Conservation (phyloP, 2,329 filamentous ascomycete species). For the Zasmidium angulare region DNA sequence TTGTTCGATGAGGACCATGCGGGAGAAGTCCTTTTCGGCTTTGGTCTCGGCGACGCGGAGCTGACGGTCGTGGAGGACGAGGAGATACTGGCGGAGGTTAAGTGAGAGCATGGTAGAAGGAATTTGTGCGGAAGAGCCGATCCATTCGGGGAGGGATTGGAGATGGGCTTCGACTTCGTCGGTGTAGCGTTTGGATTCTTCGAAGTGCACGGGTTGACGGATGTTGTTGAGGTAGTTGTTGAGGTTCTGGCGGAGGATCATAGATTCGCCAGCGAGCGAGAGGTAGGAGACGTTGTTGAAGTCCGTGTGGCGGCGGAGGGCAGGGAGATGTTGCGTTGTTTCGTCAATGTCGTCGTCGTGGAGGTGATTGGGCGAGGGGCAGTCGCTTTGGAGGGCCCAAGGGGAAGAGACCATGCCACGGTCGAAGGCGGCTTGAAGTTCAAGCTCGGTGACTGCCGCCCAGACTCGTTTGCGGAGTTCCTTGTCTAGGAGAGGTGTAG, state of each 20-base stretch:
- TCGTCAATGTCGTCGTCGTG: slow-evolving; percentile 49
- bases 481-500: slow-evolving; percentile 46
- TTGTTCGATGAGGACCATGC: slow-evolving; percentile 30
- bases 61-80: slow-evolving; percentile 33
- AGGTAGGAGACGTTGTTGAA: slow-evolving; percentile 32
- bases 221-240: slow-evolving; percentile 35
- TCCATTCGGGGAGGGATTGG: slow-evolving; percentile 28
- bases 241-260: slow-evolving; percentile 27
- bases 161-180: slow-evolving; percentile 34
- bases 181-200: slow-evolving; percentile 34
- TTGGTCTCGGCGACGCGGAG: slow-evolving; percentile 26
- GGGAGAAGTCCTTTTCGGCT: slow-evolving; percentile 31
- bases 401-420: slow-evolving; percentile 52
- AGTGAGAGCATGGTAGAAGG: slow-evolving; percentile 28
- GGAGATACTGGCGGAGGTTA: slow-evolving; percentile 33
- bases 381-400: slow-evolving; percentile 49
- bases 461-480: slow-evolving; percentile 58
- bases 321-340: slow-evolving; percentile 23
- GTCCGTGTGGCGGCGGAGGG: slow-evolving; percentile 19
- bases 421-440: slow-evolving; percentile 57
- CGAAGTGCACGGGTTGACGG: slow-evolving; percentile 28
- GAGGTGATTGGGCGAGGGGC: slow-evolving; percentile 50
- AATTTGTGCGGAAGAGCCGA: slow-evolving; percentile 12
- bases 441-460: slow-evolving; percentile 58
- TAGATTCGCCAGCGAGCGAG: slow-evolving; percentile 23